These are phyloP conservation scores for Backusella luteola DNA, from an alignment of 192 early-diverging fungal genomes.

Conservation along the genomic window DNA sequence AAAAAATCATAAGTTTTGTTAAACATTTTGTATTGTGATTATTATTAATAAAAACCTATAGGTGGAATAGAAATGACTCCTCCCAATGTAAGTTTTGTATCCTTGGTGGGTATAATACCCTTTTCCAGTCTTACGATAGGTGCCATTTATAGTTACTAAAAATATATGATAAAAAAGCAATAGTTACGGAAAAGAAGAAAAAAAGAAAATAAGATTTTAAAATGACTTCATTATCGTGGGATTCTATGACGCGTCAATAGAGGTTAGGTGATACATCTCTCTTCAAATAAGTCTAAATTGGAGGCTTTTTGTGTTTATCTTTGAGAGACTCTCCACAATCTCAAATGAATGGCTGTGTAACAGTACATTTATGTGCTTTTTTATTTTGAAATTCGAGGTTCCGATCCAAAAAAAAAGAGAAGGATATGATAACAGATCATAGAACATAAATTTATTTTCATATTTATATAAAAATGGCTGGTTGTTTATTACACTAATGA, in stretches of 20 bases:
- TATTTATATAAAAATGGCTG: neutral
- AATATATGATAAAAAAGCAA: neutral
- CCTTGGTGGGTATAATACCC: conserved; percentile 32
- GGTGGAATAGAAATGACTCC: conserved; percentile 36
- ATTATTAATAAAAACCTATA: conserved; percentile 24
- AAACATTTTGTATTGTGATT: neutral
- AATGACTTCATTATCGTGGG: conserved; percentile 4
- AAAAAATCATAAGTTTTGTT: neutral
- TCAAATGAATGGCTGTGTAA: neutral
- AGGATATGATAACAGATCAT: neutral
- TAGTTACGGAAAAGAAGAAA: neutral
- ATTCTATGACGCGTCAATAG: neutral
- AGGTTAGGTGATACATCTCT: neutral
- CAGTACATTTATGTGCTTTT: neutral
- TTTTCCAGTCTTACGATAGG: conserved; percentile 3
- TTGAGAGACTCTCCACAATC: neutral
- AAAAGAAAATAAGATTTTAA: neutral
- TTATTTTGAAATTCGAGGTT: neutral
- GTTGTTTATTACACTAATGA: conserved; percentile 6
- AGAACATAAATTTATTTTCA: conserved; percentile 3
- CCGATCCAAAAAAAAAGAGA: neutral
- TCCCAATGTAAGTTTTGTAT: conserved; percentile 38
- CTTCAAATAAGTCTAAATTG: neutral
- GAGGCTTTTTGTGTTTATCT: conserved; percentile 4
- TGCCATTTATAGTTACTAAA: neutral